A percentile compares a stretch with the other conserved stretches of the same genome.
Conservation (phyloP, 2,329 filamentous ascomycete genomes). For the Aspergillus sp. region DNA sequence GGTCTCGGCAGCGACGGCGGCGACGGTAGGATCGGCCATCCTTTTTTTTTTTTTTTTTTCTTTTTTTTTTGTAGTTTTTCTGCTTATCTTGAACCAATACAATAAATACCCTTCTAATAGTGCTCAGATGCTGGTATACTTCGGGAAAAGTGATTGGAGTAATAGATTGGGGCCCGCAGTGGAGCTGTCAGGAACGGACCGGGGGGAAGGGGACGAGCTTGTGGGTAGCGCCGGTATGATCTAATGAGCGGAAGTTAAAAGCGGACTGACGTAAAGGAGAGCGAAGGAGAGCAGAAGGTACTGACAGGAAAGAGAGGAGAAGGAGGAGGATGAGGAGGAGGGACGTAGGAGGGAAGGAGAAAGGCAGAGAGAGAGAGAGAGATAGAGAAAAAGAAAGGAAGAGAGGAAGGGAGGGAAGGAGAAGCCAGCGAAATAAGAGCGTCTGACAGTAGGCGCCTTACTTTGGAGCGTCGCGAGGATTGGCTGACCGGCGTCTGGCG, state of each 20-base stretch:
- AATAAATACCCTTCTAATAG: no score
- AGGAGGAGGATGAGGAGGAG: background rate
- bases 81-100: no score
- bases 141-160: background rate
- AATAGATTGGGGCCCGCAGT: background rate
- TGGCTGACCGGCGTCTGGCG: constrained; percentile 8
- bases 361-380: background rate
- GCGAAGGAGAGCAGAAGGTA: background rate
- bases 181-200: background rate
- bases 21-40: background rate
- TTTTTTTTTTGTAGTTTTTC: no score
- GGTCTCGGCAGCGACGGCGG: constrained; percentile 16
- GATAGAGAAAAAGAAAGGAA: background rate
- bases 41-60: no score
- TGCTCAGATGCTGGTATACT: background rate
- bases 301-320: background rate
- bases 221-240: background rate
- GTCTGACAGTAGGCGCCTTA: constrained; percentile 9
- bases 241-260: background rate
- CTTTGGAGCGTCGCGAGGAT: constrained; percentile 5
- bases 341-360: background rate
- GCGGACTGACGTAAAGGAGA: background rate
- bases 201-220: background rate
- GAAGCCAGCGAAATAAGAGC: background rate
- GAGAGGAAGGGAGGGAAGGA: background rate